Evolutionary conservation across 495 filamentous ascomycete species (phyloP), one percentile per base, ranked within the genome.

Genomic region (Hyaloscypha bicolor): DNA sequence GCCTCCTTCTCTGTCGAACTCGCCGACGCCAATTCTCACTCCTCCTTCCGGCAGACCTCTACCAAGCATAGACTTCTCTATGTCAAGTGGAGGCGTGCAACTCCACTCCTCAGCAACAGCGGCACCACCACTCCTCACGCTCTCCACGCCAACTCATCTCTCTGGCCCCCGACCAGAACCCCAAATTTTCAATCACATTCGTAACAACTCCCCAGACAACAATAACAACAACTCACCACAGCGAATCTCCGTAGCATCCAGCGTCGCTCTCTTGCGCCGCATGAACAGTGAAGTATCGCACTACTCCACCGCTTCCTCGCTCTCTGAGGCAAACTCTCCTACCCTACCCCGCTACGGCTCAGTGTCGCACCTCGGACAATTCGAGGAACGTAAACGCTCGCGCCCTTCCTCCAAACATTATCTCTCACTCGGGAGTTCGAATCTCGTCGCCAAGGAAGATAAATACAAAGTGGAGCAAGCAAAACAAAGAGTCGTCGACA

Each of bases 121-220:
- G 16, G 63, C 63, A 16, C 55, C 68, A 25, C 68, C 68, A 2
- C 53, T 70, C 42, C 63, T 70, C 21, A 63, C 63, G 21, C 42
- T 48, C 16, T 48, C 16, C 42, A 48, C 59, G 37, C 60, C 66
- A 2, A 39, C 58, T 6, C 60, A 68, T 31, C 60, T 68, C 19
- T 64, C 53, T 12, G 66, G 60, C 2, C 66, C 61, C 32, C 60
- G 66, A n/a, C 6, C 48, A 25, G 48, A 57, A 33, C 59, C 56
- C 16, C 11, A 21, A 30, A 61, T 61, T 55, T 11, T 9, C 22
- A 35, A 53, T 21, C 56, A 48, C 42, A 48, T 4, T 4, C 42
- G 42, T 19, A 48, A 48, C 16, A 14, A 48, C 4, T 37, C 35
- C 35, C 6, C 8, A 1, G 12, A 48, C 2, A 48, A 19, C 9